These are phyloP conservation scores for Acacia concinna DNA, from an alignment of 331 rosid species.

Conservation along the genomic window DNA sequence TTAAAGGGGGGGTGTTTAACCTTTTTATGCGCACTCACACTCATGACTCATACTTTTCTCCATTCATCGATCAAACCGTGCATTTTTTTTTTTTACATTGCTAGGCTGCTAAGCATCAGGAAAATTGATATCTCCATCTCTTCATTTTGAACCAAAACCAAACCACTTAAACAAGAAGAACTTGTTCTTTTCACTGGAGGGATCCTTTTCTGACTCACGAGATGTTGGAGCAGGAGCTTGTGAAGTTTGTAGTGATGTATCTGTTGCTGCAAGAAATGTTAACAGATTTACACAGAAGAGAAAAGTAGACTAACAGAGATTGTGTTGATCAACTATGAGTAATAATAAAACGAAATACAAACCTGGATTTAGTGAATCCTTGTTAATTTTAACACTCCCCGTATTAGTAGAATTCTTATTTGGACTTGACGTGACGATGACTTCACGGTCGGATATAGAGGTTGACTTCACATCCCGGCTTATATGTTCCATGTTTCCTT, in stretches of 20 bases:
- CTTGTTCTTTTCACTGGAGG: conserved; percentile 58
- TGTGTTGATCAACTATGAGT: not conserved
- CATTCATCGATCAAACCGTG: not conserved
- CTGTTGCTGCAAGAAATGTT: conserved; percentile 54
- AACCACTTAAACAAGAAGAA: conserved; percentile 84
- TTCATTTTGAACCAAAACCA: conserved; percentile 79
- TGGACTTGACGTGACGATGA: conserved; percentile 30
- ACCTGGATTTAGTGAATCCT: conserved; percentile 58
- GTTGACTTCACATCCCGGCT: conserved; percentile 46
- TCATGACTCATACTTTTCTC: not conserved
- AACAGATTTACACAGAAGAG: conserved; percentile 25
- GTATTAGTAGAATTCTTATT: conserved; percentile 41
- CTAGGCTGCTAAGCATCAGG: conserved; percentile 11
- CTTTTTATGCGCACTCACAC: not conserved
- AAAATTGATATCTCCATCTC: not conserved
- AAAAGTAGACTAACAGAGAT: not conserved
- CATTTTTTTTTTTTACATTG: not conserved
- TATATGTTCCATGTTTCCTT: conserved; percentile 37
- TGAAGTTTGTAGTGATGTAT: conserved; percentile 37
- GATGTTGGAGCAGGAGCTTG: conserved; percentile 45
- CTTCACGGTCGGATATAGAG: conserved; percentile 42
- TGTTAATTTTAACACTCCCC: conserved; percentile 38
- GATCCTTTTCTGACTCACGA: conserved; percentile 41
- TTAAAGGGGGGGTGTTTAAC: not conserved
- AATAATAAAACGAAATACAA: conserved; percentile 1